Base-by-base conservation (phyloP, 257 asterid species). In the Solanum virginianum region DNA sequence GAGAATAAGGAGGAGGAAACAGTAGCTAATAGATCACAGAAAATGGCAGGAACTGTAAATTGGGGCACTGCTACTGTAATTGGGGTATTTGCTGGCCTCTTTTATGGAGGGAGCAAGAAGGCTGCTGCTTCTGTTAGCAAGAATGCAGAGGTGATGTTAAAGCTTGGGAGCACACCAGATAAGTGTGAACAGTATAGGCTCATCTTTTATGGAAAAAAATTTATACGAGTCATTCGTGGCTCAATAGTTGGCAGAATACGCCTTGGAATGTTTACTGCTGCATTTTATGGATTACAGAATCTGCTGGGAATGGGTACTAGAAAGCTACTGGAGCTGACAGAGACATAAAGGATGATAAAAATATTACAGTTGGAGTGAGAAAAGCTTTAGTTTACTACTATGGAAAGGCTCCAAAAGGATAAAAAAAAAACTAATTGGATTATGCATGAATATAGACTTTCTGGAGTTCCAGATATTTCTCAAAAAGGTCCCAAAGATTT, bases 81-180 rank as follows among this genome's bases (percentile, higher is more conserved):
- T 86, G 99, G 97, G 80, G 86, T 96, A 59, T 95, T 96, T 90
- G 95, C 98, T 75, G 99, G 99, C 84, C 87, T 96, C 97, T 84
- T 96, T 55, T 95, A 95, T 87, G 98, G 99, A 60, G 98, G 98
- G 80, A 96, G 99, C 93, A 95, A 93, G 92, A 98, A 94, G 94
- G 99, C 98, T 53, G 90, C 98, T 88, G 97, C 98, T 84, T 96
- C 99, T 85, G 96, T 94, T 89, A 94, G 99, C 89, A 97, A 97
- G 90, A 98, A 97, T 84, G 98, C 98, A 55, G 99, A 97, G 90
- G 97, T 94, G 49, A 90, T 95, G 98, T 84, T 97, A 91, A 97
- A 94, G 97, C 97, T 97, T 84, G 99, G 99, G 66, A 95, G 98
- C 89, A 97, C 98, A 22, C 90, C 97, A 32, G 98, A 97, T 85